Percentiles rank a stretch among this genome's conserved stretches.
Conservation (phyloP, 2,329 filamentous ascomycete genomes). For the Beauveria sp. region DNA sequence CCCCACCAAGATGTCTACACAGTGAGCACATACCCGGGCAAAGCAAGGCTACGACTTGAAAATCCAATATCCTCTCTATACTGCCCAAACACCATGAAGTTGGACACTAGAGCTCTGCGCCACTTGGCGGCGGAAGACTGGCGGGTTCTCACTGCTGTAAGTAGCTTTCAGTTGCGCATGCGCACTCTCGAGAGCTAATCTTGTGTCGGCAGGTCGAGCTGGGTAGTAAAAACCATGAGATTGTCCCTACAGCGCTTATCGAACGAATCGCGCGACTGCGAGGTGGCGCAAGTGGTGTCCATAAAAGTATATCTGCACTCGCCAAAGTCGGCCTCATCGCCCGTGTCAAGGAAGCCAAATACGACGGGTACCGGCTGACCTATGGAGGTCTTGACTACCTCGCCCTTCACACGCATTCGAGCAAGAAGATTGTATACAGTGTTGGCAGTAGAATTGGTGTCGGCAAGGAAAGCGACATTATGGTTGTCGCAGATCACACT, state of each 20-base stretch:
- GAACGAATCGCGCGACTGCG: constrained; percentile 74
- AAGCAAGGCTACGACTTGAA: background rate
- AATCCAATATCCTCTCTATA: background rate
- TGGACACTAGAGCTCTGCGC: constrained; percentile 88
- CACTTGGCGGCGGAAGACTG: constrained; percentile 91
- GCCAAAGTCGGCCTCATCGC: constrained; percentile 90
- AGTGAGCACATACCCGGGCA: background rate
- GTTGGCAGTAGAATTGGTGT: constrained; percentile 93
- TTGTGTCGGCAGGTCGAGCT: constrained; percentile 65
- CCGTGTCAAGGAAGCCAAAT: constrained; percentile 89
- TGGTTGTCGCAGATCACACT: constrained; percentile 76
- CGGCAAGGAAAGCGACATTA: constrained; percentile 96
- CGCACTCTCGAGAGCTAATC: constrained; percentile 25
- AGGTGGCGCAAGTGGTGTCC: constrained; percentile 69
- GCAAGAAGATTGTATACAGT: constrained; percentile 74
- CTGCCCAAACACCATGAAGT: constrained; percentile 60
- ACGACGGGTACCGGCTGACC: constrained; percentile 93
- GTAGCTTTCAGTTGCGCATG: constrained; percentile 24
- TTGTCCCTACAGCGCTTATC: constrained; percentile 87
- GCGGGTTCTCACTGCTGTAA: constrained; percentile 85
- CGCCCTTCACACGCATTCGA: constrained; percentile 83
- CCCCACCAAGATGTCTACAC: constrained; percentile 10
- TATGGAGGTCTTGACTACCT: constrained; percentile 97
- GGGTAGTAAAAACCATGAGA: constrained; percentile 93
- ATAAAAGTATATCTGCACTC: constrained; percentile 79